These are phyloP conservation scores for Amniculicola lignicola DNA, from an alignment of 495 filamentous ascomycete species.

Conservation along the genomic window DNA sequence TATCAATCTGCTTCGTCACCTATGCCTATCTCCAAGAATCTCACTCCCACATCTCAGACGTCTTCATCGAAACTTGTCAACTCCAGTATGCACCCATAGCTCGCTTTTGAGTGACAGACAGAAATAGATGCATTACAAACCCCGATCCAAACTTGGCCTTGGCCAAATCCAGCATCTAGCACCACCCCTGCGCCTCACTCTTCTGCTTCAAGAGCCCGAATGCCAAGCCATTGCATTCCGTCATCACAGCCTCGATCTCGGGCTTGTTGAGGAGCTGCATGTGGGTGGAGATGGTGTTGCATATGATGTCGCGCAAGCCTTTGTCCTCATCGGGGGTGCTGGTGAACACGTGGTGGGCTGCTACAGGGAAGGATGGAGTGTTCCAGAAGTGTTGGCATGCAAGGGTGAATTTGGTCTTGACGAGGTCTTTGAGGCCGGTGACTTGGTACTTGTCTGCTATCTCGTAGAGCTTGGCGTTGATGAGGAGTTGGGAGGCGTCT, in stretches of 20 bases:
- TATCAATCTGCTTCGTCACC: too few relatives aligned
- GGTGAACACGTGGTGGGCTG: neutral
- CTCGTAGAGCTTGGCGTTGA: constrained; percentile 10
- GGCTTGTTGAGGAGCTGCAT: constrained; percentile 6
- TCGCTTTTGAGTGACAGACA: too few relatives aligned
- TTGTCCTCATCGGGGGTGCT: constrained; percentile 10
- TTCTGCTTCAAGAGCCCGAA: neutral
- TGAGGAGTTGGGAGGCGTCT: too few relatives aligned
- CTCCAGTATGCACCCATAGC: too few relatives aligned
- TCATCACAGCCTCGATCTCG: constrained; percentile 12
- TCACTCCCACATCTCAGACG: too few relatives aligned
- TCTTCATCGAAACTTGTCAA: too few relatives aligned
- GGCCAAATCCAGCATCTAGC: neutral
- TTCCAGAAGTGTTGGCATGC: constrained; percentile 4
- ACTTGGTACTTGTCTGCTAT: constrained; percentile 15
- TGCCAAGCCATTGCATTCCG: neutral
- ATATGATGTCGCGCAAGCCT: constrained; percentile 11
- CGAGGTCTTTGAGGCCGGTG: constrained; percentile 3
- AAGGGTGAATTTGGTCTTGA: neutral
- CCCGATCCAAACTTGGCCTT: neutral
- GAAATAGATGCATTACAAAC: neutral
- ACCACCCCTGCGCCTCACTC: neutral
- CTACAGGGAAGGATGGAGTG: neutral
- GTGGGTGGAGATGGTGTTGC: neutral
- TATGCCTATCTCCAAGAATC: too few relatives aligned